These are phyloP conservation scores for Ilyonectria robusta DNA, from an alignment of 2,329 filamentous ascomycete species.

Conservation along the genomic window DNA sequence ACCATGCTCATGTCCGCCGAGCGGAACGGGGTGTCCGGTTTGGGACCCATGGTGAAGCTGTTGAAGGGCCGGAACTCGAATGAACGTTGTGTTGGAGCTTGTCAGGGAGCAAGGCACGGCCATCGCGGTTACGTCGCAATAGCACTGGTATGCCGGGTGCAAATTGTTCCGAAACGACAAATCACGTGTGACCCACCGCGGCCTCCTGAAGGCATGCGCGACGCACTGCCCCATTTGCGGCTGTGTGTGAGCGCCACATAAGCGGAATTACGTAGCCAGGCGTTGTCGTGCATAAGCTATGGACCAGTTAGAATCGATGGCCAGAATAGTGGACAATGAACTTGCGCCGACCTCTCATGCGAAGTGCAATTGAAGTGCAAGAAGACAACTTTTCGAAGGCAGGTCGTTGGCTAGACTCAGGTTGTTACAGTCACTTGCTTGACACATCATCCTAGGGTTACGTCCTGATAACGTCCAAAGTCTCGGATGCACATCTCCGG, in stretches of 20 bases:
- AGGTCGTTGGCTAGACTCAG: conserved; percentile 7
- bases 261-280: conserved; percentile 1
- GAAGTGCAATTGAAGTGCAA: conserved; percentile 15
- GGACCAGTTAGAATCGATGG: conserved; percentile 1
- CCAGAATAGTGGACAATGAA: conserved; percentile 5
- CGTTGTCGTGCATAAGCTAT: conserved; percentile 7
- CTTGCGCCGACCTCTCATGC: conserved; percentile 12
- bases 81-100: conserved; percentile 49
- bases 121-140: conserved; percentile 47
- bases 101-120: conserved; percentile 47
- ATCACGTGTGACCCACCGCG: conserved; percentile 44
- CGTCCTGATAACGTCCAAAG: conserved; percentile 4
- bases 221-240: conserved; percentile 24
- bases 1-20: conserved; percentile 99
- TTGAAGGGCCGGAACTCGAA: conserved; percentile 50
- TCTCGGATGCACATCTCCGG: neutral
- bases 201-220: conserved; percentile 15
- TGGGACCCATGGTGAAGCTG: conserved; percentile 69
- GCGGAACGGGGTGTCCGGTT: conserved; percentile 96
- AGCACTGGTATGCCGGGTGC: conserved; percentile 38
- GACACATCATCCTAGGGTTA: conserved; percentile 10
- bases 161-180: conserved; percentile 43
- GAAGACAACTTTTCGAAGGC: conserved; percentile 10
- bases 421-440: conserved; percentile 17
- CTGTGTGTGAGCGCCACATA: neutral